A percentile compares a stretch with the other conserved stretches of the same genome.
phyloP scores from a whole-genome alignment of 371 early-diverging fungal genomes.

The Mortierella sp. region DNA sequence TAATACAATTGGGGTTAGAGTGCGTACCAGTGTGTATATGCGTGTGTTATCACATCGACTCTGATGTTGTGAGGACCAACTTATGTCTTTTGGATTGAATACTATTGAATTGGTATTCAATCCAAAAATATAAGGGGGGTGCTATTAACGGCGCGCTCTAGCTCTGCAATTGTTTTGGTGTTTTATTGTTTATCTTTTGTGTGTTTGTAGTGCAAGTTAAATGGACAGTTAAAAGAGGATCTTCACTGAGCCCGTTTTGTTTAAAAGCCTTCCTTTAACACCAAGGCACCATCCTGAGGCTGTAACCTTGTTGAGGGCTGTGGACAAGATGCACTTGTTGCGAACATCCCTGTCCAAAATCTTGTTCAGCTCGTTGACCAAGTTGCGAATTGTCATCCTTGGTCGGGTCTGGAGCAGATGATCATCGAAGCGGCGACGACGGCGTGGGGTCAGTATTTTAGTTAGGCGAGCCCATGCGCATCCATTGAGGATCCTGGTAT shows the following conservation, averaged over 20 bases:
- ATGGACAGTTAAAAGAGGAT: neutral
- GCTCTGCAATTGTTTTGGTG: no score
- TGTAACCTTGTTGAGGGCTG: conserved; percentile 76
- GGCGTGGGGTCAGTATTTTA: neutral
- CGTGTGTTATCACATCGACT: no score
- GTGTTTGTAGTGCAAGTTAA: neutral
- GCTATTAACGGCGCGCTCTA: no score
- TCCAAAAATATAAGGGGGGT: no score
- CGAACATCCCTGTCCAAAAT: conserved; percentile 76
- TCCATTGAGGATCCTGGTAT: neutral
- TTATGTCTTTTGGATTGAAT: no score
- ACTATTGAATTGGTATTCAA: no score
- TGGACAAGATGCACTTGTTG: conserved; percentile 73
- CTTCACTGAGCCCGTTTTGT: neutral
- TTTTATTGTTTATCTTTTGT: no score
- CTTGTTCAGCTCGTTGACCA: conserved; percentile 74
- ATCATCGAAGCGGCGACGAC: conserved; percentile 31
- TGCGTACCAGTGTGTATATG: no score
- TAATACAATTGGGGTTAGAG: no score
- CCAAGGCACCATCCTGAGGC: conserved; percentile 62
- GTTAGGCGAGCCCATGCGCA: neutral
- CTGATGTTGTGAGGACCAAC: no score
- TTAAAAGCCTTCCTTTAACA: conserved; percentile 60
- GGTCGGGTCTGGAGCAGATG: conserved; percentile 65
- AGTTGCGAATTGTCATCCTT: conserved; percentile 74